Evolutionary conservation across 176 grass and related monocot species (phyloP).

Genomic region (Urochloa ruziziensis): DNA sequence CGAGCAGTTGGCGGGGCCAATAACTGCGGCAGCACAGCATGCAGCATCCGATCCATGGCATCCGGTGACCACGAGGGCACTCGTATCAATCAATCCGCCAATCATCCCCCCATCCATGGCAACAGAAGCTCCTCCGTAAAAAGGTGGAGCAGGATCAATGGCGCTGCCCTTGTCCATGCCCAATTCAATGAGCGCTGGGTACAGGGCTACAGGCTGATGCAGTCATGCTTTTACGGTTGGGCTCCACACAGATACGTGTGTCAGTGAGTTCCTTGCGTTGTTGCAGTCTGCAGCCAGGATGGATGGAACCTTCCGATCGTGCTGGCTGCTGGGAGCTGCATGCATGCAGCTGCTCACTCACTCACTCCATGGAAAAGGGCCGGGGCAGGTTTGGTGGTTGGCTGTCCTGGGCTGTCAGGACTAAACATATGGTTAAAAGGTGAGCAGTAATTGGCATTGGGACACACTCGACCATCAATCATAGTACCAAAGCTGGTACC

Average conservation of each 20-base stretch:
- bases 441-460: neutral
- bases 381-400: constrained; percentile 25
- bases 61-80: neutral
- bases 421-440: constrained; percentile 27
- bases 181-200: constrained; percentile 10
- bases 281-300: neutral
- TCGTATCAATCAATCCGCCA: neutral
- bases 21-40: constrained; percentile 30
- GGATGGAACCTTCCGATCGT: constrained; percentile 39
- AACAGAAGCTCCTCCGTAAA: constrained; percentile 13
- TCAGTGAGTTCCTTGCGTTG: constrained; percentile 34
- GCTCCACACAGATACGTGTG: constrained; percentile 56
- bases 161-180: constrained; percentile 1
- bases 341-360: neutral
- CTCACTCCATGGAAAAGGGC: constrained; percentile 34
- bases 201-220: neutral
- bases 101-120: constrained; percentile 18
- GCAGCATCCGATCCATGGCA: neutral
- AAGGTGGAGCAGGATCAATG: constrained; percentile 33
- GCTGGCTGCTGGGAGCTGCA: neutral
- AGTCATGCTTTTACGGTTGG: constrained; percentile 39
- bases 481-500: constrained; percentile 7
- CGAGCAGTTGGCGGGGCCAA: constrained; percentile 29
- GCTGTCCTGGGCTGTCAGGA: constrained; percentile 32
- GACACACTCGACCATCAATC: neutral